Evolutionary conservation across 139 green algal genomes (phyloP).

Genomic region (Coccomyxa sp.): DNA sequence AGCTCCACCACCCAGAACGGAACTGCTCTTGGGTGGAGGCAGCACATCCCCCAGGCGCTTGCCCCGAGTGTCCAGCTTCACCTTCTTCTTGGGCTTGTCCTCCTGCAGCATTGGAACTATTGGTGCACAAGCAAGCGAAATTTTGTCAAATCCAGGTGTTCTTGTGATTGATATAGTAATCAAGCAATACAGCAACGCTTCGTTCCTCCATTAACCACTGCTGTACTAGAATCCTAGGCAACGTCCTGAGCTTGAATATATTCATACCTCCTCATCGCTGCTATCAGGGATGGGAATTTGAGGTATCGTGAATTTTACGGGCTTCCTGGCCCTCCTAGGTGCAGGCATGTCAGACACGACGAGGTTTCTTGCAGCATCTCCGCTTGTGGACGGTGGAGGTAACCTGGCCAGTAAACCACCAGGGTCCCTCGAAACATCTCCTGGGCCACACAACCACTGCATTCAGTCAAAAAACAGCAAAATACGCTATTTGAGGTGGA

Average conservation of each 20-base stretch:
- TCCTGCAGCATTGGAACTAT: neutral
- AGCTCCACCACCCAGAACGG: too few species aligned
- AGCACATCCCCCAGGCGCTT: constrained; percentile 40
- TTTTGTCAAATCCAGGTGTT: too few species aligned
- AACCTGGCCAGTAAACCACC: neutral
- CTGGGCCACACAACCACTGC: neutral
- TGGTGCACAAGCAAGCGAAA: neutral
- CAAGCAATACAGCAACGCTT: too few species aligned
- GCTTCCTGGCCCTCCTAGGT: neutral
- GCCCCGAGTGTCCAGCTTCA: constrained; percentile 12
- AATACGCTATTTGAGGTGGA: neutral
- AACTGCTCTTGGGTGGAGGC: constrained; percentile 44
- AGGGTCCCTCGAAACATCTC: neutral
- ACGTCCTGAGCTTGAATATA: neutral
- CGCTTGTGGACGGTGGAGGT: neutral
- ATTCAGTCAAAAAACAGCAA: neutral
- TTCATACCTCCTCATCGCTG: neutral
- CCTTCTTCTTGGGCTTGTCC: constrained; percentile 17
- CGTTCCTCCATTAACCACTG: too few species aligned
- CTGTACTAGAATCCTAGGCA: neutral
- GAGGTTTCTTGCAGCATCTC: neutral
- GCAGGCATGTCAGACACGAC: neutral
- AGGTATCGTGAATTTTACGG: neutral
- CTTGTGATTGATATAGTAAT: too few species aligned
- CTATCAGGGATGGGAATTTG: neutral